These are phyloP conservation scores for Solanum pimpinellifolium DNA, from an alignment of 257 asterid species.

Conservation along the genomic window DNA sequence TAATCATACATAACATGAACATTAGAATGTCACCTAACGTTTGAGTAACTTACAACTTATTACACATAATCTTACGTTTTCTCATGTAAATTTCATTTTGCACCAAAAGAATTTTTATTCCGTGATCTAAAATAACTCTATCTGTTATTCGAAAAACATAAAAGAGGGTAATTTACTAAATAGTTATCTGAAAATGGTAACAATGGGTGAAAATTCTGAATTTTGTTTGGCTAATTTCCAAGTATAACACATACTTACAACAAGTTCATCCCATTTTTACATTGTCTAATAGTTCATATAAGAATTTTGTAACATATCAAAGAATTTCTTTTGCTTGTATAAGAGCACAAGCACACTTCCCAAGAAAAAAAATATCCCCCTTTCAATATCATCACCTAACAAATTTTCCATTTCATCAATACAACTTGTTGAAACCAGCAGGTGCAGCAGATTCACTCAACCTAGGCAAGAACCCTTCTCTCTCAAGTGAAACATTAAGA, in stretches of 20 bases:
- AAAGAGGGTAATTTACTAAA: background rate
- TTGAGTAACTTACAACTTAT: no score
- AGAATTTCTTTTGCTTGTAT: background rate
- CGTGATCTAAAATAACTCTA: background rate
- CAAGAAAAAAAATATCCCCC: background rate
- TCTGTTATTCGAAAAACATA: no score
- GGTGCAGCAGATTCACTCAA: constrained; percentile 48
- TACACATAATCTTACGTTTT: background rate
- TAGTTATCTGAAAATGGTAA: background rate
- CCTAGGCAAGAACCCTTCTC: constrained; percentile 76
- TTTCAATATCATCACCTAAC: background rate
- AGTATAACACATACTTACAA: background rate
- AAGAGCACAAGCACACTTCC: background rate
- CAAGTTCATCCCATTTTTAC: background rate
- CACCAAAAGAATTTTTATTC: no score
- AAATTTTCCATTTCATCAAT: constrained; percentile 26
- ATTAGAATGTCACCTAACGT: background rate
- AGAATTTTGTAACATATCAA: background rate
- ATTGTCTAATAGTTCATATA: background rate
- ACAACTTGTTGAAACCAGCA: constrained; percentile 54
- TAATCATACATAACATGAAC: background rate
- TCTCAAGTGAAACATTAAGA: constrained; percentile 47
- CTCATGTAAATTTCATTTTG: background rate
- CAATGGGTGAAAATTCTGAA: background rate
- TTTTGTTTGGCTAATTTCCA: background rate